These are phyloP conservation scores for Cercophora sp. DNA, from an alignment of 495 filamentous ascomycete species.

Conservation along the genomic window DNA sequence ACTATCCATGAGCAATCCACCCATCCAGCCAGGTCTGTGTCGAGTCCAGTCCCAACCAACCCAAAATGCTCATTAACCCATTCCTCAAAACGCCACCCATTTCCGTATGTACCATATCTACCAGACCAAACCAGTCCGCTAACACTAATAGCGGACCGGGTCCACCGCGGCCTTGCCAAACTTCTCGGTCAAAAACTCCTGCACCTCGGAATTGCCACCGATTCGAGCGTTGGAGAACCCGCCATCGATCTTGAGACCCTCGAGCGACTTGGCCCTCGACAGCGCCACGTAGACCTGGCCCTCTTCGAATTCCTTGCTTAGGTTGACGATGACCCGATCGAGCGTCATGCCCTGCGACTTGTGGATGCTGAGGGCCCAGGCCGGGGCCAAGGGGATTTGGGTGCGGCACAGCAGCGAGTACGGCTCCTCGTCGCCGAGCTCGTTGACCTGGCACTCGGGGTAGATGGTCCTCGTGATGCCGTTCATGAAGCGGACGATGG, in stretches of 20 bases:
- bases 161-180: no score
- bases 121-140: background rate
- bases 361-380: conserved; percentile 93
- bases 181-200: conserved; percentile 17
- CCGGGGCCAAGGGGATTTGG: conserved; percentile 81
- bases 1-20: no score
- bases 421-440: conserved; percentile 42
- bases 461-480: conserved; percentile 36
- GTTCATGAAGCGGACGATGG: conserved; percentile 68
- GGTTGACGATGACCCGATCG: conserved; percentile 83
- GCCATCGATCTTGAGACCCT: conserved; percentile 56
- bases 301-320: conserved; percentile 83
- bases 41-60: no score
- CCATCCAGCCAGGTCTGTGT: no score
- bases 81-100: no score
- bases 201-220: conserved; percentile 18
- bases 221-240: conserved; percentile 18
- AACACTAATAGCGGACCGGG: no score
- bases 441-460: conserved; percentile 44
- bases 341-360: conserved; percentile 94
- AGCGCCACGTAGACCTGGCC: conserved; percentile 81
- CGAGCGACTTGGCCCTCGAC: conserved; percentile 72
- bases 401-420: conserved; percentile 67
- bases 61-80: no score
- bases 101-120: background rate